phyloP scores from a whole-genome alignment of 495 filamentous ascomycete species.

The Massariosphaeria phaeospora region DNA sequence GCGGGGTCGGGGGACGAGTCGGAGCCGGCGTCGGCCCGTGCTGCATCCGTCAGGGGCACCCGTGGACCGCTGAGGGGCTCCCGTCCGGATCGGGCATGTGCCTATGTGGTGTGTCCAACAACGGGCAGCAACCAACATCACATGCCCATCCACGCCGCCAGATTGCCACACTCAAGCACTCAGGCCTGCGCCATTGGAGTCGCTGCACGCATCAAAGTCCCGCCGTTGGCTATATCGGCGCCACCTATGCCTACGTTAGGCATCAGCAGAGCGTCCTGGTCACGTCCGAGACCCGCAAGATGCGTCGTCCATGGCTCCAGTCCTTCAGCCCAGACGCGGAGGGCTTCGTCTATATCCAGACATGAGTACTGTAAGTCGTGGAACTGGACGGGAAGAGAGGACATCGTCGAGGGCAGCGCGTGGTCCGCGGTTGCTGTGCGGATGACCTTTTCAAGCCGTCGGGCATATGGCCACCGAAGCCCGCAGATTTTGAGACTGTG shows the following conservation, averaged over 20 bases:
- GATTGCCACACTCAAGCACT: too few species aligned
- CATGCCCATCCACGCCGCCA: too few species aligned
- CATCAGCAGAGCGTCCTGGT: conserved; percentile 8
- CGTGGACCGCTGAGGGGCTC: too few species aligned
- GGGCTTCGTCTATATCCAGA: conserved; percentile 22
- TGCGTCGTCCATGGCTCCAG: conserved; percentile 28
- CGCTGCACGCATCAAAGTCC: conserved; percentile 2
- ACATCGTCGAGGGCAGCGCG: conserved; percentile 13
- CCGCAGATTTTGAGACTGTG: conserved; percentile 24
- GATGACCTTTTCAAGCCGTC: conserved; percentile 21
- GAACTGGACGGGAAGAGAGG: conserved; percentile 18
- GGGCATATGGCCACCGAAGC: conserved; percentile 17
- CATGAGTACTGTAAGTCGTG: conserved; percentile 25
- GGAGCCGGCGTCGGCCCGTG: conserved; percentile 6
- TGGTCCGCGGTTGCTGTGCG: conserved; percentile 19
- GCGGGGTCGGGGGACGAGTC: not conserved
- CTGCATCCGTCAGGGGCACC: too few species aligned
- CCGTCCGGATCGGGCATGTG: too few species aligned
- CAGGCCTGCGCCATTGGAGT: too few species aligned
- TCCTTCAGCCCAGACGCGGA: conserved; percentile 24
- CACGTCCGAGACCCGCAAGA: conserved; percentile 16
- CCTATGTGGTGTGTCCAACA: too few species aligned
- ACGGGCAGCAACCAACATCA: too few species aligned
- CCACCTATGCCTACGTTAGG: conserved; percentile 7
- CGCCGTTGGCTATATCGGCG: not conserved